Conservation (phyloP, 2,329 filamentous ascomycete genomes). For the Aspergillus ustus region DNA sequence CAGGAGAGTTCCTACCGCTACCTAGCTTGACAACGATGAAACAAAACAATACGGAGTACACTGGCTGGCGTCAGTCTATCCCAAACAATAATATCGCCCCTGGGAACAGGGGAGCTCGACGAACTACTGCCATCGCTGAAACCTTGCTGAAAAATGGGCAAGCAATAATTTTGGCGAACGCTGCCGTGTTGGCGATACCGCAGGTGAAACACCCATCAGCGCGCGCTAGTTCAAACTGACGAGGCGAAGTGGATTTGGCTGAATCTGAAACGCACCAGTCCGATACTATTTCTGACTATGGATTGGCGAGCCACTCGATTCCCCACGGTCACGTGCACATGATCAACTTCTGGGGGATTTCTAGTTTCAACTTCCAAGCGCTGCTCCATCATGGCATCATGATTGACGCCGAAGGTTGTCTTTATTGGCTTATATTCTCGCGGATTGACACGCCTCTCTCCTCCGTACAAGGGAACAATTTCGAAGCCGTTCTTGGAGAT, state of each 20-base stretch:
- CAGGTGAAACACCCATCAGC: slow-evolving; percentile 32
- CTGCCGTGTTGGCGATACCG: neutral
- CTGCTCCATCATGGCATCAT: slow-evolving; percentile 14
- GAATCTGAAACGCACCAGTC: slow-evolving; percentile 37
- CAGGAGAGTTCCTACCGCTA: slow-evolving; percentile 20
- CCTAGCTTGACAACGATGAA: slow-evolving; percentile 16
- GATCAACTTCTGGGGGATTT: neutral
- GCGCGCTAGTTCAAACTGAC: slow-evolving; percentile 24
- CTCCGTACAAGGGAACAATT: neutral
- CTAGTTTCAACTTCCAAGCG: neutral
- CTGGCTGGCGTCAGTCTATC: slow-evolving; percentile 10
- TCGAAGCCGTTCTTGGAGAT: neutral
- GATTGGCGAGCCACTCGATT: slow-evolving; percentile 8
- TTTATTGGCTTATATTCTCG: neutral
- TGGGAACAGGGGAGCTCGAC: slow-evolving; percentile 7
- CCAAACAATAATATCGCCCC: slow-evolving; percentile 8
- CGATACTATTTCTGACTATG: slow-evolving; percentile 28
- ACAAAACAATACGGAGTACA: slow-evolving; percentile 7
- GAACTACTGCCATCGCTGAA: neutral
- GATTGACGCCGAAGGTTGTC: neutral
- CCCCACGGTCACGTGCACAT: slow-evolving; percentile 18
- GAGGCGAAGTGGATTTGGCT: slow-evolving; percentile 17
- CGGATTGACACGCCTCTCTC: neutral
- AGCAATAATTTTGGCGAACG: slow-evolving; percentile 1
- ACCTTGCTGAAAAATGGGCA: neutral